phyloP scores from a whole-genome alignment of 1,139 yeast species.

The Debaryomyces singareniensis region DNA sequence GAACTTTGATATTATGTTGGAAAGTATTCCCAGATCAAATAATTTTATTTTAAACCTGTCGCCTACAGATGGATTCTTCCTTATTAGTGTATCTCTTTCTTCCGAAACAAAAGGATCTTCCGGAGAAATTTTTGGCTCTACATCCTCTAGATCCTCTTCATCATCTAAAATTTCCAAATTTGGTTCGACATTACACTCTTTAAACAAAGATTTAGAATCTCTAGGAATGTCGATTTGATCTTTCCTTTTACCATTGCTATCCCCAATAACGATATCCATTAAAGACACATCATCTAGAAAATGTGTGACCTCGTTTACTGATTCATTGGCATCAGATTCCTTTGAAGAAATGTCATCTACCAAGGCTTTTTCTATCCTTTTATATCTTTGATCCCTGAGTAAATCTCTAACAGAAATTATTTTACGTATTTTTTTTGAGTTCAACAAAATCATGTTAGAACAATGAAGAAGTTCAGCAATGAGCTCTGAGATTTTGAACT shows the following conservation, averaged over 20 bases:
- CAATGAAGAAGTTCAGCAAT: conserved; percentile 44
- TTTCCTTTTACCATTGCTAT: conserved; percentile 4
- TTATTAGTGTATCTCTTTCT: conserved; percentile 26
- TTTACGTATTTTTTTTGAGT: conserved; percentile 31
- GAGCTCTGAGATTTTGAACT: conserved; percentile 37
- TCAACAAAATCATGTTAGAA: conserved; percentile 42
- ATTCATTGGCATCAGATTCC: conserved; percentile 5
- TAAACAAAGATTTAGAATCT: conserved; percentile 1
- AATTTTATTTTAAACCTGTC: conserved; percentile 39
- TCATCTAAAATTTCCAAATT: conserved; percentile 14
- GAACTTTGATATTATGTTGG: conserved; percentile 29
- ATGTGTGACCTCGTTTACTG: conserved; percentile 24
- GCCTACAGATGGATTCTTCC: conserved; percentile 36
- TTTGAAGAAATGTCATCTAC: conserved; percentile 16
- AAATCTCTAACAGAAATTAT: conserved; percentile 31
- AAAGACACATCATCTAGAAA: conserved; percentile 36
- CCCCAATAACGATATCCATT: conserved; percentile 21
- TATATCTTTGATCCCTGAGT: conserved; percentile 25
- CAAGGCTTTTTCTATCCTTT: conserved; percentile 28
- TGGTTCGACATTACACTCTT: conserved; percentile 1
- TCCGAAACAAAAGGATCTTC: conserved; percentile 43
- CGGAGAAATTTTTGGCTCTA: conserved; percentile 40
- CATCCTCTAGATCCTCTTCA: conserved; percentile 38
- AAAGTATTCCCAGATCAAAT: conserved; percentile 33
- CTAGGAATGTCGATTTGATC: conserved; percentile 1